These are phyloP conservation scores for Boletus smithii DNA, from an alignment of 1,284 basidiomycete species.

Conservation along the genomic window DNA sequence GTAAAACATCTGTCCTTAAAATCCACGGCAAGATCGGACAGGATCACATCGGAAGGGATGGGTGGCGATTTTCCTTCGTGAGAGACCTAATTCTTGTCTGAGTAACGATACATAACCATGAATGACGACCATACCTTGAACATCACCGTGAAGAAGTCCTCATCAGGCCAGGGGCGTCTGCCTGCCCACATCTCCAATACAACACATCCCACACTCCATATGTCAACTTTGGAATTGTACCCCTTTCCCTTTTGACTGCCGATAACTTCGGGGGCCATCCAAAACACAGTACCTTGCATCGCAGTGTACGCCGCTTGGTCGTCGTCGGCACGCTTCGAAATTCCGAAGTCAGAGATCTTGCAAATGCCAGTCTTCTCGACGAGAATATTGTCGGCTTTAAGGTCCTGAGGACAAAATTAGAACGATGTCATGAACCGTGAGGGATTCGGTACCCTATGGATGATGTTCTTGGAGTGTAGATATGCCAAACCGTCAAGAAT, in stretches of 20 bases:
- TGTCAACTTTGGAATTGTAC: constrained; percentile 96
- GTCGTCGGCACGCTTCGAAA: constrained; percentile 86
- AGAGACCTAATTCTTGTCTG: constrained; percentile 55
- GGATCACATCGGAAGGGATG: constrained; percentile 76
- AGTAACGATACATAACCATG: not conserved
- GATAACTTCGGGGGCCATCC: constrained; percentile 99
- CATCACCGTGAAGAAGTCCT: constrained; percentile 90
- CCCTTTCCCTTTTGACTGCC: constrained; percentile 73
- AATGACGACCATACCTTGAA: constrained; percentile 65
- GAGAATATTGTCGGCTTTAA: constrained; percentile 98
- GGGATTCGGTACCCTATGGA: constrained; percentile 71
- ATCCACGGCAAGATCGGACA: constrained; percentile 77
- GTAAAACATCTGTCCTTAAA: constrained; percentile 91
- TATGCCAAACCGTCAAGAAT: constrained; percentile 92
- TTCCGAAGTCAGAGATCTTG: constrained; percentile 99
- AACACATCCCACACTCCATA: constrained; percentile 97
- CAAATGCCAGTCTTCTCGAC: constrained; percentile 91
- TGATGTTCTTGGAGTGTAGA: constrained; percentile 86
- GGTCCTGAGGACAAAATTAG: constrained; percentile 54
- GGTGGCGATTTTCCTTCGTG: constrained; percentile 84
- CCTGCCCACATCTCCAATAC: constrained; percentile 99
- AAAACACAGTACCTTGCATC: constrained; percentile 97
- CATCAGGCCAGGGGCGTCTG: constrained; percentile 86
- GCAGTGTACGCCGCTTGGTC: constrained; percentile 83
- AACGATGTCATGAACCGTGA: not conserved